Base-by-base conservation (phyloP, 768 basidiomycete species). In the Coprinopsis marcescibilis region DNA sequence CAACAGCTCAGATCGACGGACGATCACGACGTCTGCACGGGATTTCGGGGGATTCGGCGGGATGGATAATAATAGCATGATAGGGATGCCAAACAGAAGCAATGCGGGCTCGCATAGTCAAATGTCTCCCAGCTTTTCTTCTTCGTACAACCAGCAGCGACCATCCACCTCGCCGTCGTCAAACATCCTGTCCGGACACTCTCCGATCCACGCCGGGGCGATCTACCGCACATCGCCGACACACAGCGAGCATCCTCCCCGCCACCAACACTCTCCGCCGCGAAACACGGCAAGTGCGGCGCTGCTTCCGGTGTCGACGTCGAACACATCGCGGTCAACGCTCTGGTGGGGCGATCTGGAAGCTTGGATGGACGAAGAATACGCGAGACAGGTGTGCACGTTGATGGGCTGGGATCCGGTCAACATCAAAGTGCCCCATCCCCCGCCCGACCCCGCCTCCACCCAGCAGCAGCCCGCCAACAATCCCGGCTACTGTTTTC, bases 351-450 rank as follows among this genome's bases (percentile, higher is more conserved):
- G 83, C 54, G 86, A 89, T 58, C 78, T 95, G 45, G 92, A 95
- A 65, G 81, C 85, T 55, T 95, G 92, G 92, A 94, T 95, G 93
- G 90, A 94, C 68, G 89, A 92, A 77, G 85, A 89, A 62, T 95
- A 93, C 71, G 87, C 83, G 35, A 85, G 86, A 65, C 86, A 90
- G 62, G 88, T 92, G 58, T 89, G 89, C 65, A 68, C 64, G 36
- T 69, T 91, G 60, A 89, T 92, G 86, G 80, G 84, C 48, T 94
- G 92, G 91, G 86, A 89, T 49, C 77, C 82, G 13, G 71, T 80
- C 59, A 75, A 62, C 61, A 79, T 89, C 67, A 82, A 82, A 64
- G 80, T 90, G 27, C 86, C 88, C 13, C 78, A 68, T 49, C 75
- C 79, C 14, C 62, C 74, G 34, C 74, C 76, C 19, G 83, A 83